Conservation (phyloP, 2,329 filamentous ascomycete genomes). For the Biscogniauxia mediterranea region DNA sequence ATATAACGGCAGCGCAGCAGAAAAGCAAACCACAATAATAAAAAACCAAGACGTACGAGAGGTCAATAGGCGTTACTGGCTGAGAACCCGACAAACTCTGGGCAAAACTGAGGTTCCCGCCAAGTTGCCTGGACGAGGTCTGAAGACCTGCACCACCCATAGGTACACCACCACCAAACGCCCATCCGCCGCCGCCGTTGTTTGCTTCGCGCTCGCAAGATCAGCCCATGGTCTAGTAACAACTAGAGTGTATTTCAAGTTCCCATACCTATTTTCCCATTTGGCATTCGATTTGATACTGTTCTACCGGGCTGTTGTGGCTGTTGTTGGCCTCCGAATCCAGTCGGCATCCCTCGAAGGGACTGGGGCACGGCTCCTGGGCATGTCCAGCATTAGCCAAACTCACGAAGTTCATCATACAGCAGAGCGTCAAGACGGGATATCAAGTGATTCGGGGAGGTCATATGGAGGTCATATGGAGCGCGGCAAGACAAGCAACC, state of each 20-base stretch:
- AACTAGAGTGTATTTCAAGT: constrained; percentile 6
- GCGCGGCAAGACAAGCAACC: constrained; percentile 4
- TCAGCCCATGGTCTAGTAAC: constrained; percentile 24
- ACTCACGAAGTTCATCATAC: constrained; percentile 11
- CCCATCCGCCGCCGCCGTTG: constrained; percentile 57
- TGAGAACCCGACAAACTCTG: constrained; percentile 64
- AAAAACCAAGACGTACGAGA: constrained; percentile 54
- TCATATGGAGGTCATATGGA: constrained; percentile 5
- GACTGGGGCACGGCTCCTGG: constrained; percentile 60
- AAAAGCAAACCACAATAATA: not conserved
- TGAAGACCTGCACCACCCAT: constrained; percentile 57
- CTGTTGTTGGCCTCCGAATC: constrained; percentile 59
- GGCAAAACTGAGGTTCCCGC: constrained; percentile 63
- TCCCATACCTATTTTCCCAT: constrained; percentile 62
- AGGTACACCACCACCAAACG: constrained; percentile 60
- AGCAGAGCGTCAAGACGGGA: not conserved
- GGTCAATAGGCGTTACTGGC: constrained; percentile 59
- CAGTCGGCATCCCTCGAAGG: constrained; percentile 59
- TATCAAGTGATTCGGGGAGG: constrained; percentile 4
- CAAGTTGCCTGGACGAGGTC: constrained; percentile 53
- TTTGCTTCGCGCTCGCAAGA: constrained; percentile 38
- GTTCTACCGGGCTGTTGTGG: constrained; percentile 54
- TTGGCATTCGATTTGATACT: constrained; percentile 59
- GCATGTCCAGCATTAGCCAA: constrained; percentile 35
- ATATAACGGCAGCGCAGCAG: not conserved